Evolutionary conservation across 495 filamentous ascomycete genomes (phyloP).

Genomic region (Terfezia claveryi): DNA sequence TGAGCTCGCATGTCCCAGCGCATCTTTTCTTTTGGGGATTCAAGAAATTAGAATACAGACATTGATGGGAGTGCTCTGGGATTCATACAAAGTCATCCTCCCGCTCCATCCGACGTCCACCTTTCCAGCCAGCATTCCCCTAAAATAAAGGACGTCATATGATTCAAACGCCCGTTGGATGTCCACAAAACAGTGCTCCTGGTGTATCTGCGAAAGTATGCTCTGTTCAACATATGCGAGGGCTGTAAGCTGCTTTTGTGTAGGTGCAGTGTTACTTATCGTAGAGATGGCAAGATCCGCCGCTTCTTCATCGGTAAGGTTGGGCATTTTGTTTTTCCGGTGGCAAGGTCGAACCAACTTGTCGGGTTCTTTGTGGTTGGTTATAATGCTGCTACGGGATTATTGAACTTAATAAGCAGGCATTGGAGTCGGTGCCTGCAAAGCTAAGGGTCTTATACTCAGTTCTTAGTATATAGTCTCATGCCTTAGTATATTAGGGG

Average conservation of each 20-base stretch:
- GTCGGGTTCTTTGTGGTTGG: too few relatives aligned
- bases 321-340: not conserved
- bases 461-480: too few relatives aligned
- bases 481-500: too few relatives aligned
- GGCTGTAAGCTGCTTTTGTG: not conserved
- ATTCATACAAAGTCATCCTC: not conserved
- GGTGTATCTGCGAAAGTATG: not conserved
- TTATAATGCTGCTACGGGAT: too few relatives aligned
- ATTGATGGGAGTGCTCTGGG: not conserved
- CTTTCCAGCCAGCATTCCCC: not conserved
- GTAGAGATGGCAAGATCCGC: conserved; percentile 1
- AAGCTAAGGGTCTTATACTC: too few relatives aligned
- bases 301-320: conserved; percentile 2
- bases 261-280: not conserved
- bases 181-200: not conserved
- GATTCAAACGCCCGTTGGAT: not conserved
- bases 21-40: not conserved
- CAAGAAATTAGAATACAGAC: not conserved
- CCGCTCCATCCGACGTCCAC: not conserved
- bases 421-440: too few relatives aligned
- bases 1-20: not conserved
- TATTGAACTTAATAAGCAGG: too few relatives aligned
- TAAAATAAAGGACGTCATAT: not conserved
- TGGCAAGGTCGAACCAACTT: too few relatives aligned
- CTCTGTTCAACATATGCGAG: not conserved